These are phyloP conservation scores for Teratosphaeria gauchensis DNA, from an alignment of 2,329 filamentous ascomycete genomes.

Conservation along the genomic window DNA sequence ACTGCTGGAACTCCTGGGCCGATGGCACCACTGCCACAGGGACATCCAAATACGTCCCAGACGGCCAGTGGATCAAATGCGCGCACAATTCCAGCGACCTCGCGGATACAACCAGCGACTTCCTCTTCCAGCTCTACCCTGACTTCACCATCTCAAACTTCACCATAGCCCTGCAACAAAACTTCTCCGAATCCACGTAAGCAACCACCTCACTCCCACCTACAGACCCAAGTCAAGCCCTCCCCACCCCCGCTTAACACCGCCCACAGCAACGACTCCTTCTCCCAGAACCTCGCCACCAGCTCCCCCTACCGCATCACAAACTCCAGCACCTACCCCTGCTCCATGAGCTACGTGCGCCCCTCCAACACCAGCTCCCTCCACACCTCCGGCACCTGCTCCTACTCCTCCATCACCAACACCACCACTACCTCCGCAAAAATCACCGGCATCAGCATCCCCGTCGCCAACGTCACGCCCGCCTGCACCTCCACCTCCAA, in stretches of 20 bases:
- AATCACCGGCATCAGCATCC: not conserved
- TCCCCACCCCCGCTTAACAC: not conserved
- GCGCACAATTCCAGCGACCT: conserved; percentile 1
- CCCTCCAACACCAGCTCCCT: not conserved
- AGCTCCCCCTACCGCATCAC: not conserved
- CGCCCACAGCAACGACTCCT: not conserved
- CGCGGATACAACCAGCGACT: conserved; percentile 6
- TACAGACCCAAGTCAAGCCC: not conserved
- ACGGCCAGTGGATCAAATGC: conserved; percentile 17
- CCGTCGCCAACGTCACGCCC: not conserved
- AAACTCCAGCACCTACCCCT: not conserved
- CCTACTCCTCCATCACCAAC: too few relatives aligned
- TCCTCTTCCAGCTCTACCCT: conserved; percentile 16
- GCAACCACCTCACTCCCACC: not conserved
- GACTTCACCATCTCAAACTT: conserved; percentile 22
- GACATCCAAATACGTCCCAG: conserved; percentile 12
- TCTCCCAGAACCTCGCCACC: not conserved
- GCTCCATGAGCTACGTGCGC: not conserved
- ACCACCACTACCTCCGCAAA: too few relatives aligned
- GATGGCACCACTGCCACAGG: conserved; percentile 12
- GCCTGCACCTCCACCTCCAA: not conserved
- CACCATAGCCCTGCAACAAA: conserved; percentile 14
- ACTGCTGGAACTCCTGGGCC: conserved; percentile 16
- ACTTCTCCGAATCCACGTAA: conserved; percentile 1
- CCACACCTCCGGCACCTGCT: not conserved